Conservation (phyloP, 1,284 basidiomycete genomes). For the Tilletia indica region DNA sequence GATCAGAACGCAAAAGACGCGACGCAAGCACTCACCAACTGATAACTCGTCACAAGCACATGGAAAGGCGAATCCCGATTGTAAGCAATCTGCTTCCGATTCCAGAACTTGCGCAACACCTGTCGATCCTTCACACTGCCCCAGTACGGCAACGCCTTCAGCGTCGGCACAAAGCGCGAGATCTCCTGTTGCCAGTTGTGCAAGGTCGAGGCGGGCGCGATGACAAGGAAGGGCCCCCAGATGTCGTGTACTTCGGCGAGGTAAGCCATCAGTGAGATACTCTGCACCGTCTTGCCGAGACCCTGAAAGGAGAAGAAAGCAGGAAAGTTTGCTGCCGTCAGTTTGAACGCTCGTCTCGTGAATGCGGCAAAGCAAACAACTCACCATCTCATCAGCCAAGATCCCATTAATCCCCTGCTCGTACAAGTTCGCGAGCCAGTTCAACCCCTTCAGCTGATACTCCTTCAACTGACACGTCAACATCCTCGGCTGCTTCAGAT, state of each 20-base stretch:
- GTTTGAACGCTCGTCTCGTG: too few relatives aligned
- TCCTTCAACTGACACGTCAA: slow-evolving; percentile 95
- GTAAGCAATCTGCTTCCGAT: slow-evolving; percentile 94
- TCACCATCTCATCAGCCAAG: slow-evolving; percentile 76
- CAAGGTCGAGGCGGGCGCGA: slow-evolving; percentile 93
- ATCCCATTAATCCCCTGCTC: slow-evolving; percentile 81
- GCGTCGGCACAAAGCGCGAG: slow-evolving; percentile 84
- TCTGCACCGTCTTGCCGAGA: slow-evolving; percentile 83
- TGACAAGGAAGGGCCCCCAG: slow-evolving; percentile 99
- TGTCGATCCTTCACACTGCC: slow-evolving; percentile 94
- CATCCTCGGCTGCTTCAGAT: slow-evolving; percentile 88
- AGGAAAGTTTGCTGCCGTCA: too few relatives aligned
- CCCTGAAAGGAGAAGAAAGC: slow-evolving; percentile 24
- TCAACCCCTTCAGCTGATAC: slow-evolving; percentile 96
- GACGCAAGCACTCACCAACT: slow-evolving; percentile 67
- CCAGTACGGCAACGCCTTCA: slow-evolving; percentile 98
- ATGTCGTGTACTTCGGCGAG: slow-evolving; percentile 96
- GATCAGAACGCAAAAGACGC: neutral
- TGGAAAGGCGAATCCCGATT: slow-evolving; percentile 95
- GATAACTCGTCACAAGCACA: slow-evolving; percentile 94
- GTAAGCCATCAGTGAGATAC: slow-evolving; percentile 92
- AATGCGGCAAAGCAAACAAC: neutral
- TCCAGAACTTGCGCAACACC: slow-evolving; percentile 95
- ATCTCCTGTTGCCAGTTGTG: slow-evolving; percentile 99
- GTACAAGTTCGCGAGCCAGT: slow-evolving; percentile 96